phyloP scores from a whole-genome alignment of 768 basidiomycete genomes.

The Mycena vulgaris region DNA sequence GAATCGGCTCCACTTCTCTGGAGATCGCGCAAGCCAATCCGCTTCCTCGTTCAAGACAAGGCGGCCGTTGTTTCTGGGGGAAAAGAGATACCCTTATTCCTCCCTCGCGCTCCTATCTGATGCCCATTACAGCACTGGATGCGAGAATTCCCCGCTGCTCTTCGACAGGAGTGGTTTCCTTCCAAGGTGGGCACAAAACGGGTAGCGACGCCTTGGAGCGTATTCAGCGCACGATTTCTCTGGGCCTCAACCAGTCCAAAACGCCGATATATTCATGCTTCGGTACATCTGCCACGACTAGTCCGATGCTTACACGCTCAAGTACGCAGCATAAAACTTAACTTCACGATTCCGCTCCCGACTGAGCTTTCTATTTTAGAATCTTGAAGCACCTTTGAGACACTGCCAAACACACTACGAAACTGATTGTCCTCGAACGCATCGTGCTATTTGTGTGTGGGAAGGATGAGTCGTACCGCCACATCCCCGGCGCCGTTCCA shows the following conservation, averaged over 20 bases:
- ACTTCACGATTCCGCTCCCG: background rate
- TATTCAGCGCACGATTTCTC: slow-evolving; percentile 46
- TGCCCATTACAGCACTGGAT: slow-evolving; percentile 37
- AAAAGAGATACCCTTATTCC: background rate
- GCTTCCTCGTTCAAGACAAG: slow-evolving; percentile 16
- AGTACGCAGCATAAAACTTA: background rate
- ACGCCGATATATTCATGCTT: slow-evolving; percentile 46
- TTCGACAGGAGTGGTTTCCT: background rate
- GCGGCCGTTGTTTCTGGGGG: background rate
- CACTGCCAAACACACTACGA: background rate
- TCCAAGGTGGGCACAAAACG: background rate
- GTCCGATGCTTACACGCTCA: slow-evolving; percentile 48
- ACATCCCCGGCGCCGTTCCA: slow-evolving; percentile 16
- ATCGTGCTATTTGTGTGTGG: slow-evolving; percentile 3
- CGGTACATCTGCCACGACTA: slow-evolving; percentile 50
- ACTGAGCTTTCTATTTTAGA: background rate
- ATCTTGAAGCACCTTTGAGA: background rate
- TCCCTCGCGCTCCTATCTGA: background rate
- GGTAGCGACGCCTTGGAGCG: too few species aligned
- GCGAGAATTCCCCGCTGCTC: slow-evolving; percentile 35
- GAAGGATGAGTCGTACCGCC: background rate
- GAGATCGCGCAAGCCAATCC: slow-evolving; percentile 5
- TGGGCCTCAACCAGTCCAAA: slow-evolving; percentile 41
- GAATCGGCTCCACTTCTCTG: slow-evolving; percentile 11
- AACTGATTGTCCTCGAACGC: background rate